These are phyloP conservation scores for Xylariaceae sp. DNA, from an alignment of 2,329 filamentous ascomycete genomes.

Conservation along the genomic window DNA sequence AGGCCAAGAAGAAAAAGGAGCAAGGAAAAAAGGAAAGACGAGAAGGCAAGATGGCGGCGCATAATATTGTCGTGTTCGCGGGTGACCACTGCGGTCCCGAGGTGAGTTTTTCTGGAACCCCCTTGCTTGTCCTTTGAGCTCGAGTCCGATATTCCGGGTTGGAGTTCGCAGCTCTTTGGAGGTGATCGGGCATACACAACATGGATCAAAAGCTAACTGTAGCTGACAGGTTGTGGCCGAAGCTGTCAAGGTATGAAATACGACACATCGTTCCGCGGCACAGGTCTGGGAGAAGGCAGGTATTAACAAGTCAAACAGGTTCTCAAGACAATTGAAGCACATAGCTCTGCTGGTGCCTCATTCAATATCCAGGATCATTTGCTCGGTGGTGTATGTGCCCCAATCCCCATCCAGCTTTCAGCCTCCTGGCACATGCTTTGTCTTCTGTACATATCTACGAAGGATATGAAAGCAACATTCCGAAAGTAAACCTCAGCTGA, in stretches of 20 bases:
- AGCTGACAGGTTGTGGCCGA: constrained; percentile 67
- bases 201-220: too few species aligned
- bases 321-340: constrained; percentile 72
- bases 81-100: constrained; percentile 86
- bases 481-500: neutral
- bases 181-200: too few species aligned
- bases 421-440: too few species aligned
- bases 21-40: neutral
- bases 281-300: too few species aligned
- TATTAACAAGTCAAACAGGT: constrained; percentile 45
- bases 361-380: constrained; percentile 91
- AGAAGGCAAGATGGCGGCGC: constrained; percentile 71
- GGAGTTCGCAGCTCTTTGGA: too few species aligned
- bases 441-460: too few species aligned
- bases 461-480: too few species aligned
- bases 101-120: constrained; percentile 49
- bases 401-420: constrained; percentile 1
- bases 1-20: neutral
- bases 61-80: constrained; percentile 76
- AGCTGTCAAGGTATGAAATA: constrained; percentile 66
- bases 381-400: constrained; percentile 64
- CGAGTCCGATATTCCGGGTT: too few species aligned
- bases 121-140: too few species aligned
- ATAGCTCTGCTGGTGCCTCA: constrained; percentile 62
- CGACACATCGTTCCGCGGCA: too few species aligned